Conservation (phyloP, 202 grass and related monocot species). For the Schoenoplectus triqueter region DNA sequence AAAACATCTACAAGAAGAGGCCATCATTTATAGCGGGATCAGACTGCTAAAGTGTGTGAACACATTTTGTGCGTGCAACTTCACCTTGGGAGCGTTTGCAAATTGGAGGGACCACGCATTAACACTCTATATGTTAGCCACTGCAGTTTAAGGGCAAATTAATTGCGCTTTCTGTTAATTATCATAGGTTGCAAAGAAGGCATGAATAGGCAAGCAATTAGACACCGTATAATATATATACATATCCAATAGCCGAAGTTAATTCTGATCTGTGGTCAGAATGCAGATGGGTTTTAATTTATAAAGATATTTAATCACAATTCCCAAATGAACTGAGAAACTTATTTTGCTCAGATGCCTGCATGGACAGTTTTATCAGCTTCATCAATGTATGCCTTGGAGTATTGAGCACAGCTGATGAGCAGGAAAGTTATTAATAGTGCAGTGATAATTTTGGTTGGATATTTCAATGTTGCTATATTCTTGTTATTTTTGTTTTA, state of each 20-base stretch:
- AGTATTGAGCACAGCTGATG: not conserved
- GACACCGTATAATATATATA: too few species aligned
- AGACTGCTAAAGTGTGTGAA: too few species aligned
- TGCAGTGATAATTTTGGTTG: not conserved
- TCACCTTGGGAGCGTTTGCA: not conserved
- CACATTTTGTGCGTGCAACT: too few species aligned
- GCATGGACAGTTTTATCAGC: not conserved
- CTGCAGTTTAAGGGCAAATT: not conserved
- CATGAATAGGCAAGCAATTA: too few species aligned
- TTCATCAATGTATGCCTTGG: not conserved
- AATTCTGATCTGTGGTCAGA: too few species aligned
- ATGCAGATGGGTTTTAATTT: too few species aligned
- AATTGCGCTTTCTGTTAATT: not conserved
- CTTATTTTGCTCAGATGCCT: too few species aligned
- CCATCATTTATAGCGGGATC: too few species aligned
- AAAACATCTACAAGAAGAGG: not conserved
- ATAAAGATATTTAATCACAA: too few species aligned
- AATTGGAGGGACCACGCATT: not conserved
- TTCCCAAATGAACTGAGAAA: too few species aligned
- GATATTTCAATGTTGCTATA: not conserved
- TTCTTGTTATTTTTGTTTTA: not conserved
- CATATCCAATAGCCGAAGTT: too few species aligned
- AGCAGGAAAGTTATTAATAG: not conserved
- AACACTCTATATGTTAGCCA: not conserved
- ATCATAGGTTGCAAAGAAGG: too few species aligned